Conservation (phyloP, 1,284 basidiomycete species). For the Amylostereum areolatum region DNA sequence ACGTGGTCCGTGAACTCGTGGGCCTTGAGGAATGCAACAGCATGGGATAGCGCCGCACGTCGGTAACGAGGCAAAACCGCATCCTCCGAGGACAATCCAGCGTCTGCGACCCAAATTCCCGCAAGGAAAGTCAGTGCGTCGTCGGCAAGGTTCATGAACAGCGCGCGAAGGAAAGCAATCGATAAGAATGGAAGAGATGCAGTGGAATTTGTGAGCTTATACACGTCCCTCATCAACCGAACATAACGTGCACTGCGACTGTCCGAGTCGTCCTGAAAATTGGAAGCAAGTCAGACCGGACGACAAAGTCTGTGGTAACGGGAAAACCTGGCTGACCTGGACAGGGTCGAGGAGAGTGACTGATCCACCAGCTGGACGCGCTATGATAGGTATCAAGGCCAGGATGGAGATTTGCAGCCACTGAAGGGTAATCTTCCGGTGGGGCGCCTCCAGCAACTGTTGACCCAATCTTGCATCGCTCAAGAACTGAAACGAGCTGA, state of each 20-base stretch:
- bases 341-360: no score
- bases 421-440: conserved; percentile 44
- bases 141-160: conserved; percentile 69
- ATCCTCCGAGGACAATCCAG: conserved; percentile 5
- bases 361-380: conserved; percentile 30
- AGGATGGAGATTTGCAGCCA: conserved; percentile 54
- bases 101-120: conserved; percentile 49
- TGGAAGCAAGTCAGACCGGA: background rate
- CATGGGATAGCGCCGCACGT: conserved; percentile 52
- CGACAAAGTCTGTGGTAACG: background rate
- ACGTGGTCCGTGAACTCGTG: conserved; percentile 49
- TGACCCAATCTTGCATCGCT: conserved; percentile 38
- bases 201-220: conserved; percentile 55
- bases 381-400: conserved; percentile 38
- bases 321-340: background rate
- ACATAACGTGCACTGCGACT: conserved; percentile 39
- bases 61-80: conserved; percentile 26
- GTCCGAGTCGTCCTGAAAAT: conserved; percentile 17
- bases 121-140: conserved; percentile 80
- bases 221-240: conserved; percentile 52
- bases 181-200: conserved; percentile 40
- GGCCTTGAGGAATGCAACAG: conserved; percentile 76
- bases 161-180: conserved; percentile 48
- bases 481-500: conserved; percentile 35
- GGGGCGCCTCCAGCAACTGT: conserved; percentile 52